Percentiles rank a stretch among this genome's conserved stretches.
Evolutionary conservation across 1,284 basidiomycete species (phyloP).

Genomic region (Leccinum angustisporum): DNA sequence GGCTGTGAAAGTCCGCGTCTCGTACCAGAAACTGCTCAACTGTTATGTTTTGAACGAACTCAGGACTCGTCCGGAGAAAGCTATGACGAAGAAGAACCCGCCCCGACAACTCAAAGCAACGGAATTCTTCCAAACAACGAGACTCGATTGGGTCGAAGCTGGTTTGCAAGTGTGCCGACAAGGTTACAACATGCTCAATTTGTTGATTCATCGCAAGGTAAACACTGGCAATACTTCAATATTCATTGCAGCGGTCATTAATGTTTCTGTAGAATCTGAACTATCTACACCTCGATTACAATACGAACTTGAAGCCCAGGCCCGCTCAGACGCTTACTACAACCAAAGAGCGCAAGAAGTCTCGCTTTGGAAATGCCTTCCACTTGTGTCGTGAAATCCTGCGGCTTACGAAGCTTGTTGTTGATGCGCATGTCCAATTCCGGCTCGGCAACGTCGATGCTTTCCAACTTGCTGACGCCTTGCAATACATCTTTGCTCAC

Average conservation of each 20-base stretch:
- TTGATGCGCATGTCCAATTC: slow-evolving; percentile 98
- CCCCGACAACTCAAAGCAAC: slow-evolving; percentile 96
- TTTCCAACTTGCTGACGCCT: slow-evolving; percentile 97
- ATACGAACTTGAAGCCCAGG: slow-evolving; percentile 82
- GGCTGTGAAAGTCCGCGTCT: slow-evolving; percentile 97
- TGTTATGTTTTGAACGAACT: slow-evolving; percentile 95
- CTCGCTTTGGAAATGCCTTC: slow-evolving; percentile 99
- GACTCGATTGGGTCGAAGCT: slow-evolving; percentile 98
- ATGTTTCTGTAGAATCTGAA: slow-evolving; percentile 75
- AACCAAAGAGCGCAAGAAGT: slow-evolving; percentile 99
- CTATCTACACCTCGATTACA: slow-evolving; percentile 91
- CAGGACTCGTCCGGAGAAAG: slow-evolving; percentile 86
- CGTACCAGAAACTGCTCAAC: slow-evolving; percentile 98
- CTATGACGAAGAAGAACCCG: slow-evolving; percentile 97
- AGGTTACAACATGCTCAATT: slow-evolving; percentile 99
- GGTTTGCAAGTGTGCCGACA: slow-evolving; percentile 98
- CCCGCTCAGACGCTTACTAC: slow-evolving; percentile 95
- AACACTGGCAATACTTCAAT: neutral
- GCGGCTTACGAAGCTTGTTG: slow-evolving; percentile 97
- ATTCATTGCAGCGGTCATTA: neutral
- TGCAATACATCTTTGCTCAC: slow-evolving; percentile 98
- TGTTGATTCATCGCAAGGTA: slow-evolving; percentile 96
- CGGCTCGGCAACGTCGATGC: slow-evolving; percentile 98
- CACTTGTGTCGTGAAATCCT: slow-evolving; percentile 97
- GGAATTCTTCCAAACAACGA: slow-evolving; percentile 99